Evolutionary conservation across 129 eudicot species (phyloP).

Genomic region (Dittrichia graveolens): DNA sequence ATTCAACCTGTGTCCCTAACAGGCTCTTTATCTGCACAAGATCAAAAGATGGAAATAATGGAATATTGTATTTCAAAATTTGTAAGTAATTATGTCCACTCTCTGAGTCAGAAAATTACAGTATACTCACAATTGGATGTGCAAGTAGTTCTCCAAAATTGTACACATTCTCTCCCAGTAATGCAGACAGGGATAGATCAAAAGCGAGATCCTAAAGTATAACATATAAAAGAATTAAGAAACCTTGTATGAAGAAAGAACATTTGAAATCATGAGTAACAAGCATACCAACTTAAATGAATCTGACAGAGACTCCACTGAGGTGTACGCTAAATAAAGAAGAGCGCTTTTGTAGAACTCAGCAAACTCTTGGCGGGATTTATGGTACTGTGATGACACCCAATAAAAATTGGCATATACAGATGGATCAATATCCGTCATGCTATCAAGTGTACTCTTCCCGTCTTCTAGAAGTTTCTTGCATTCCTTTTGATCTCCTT

Average conservation of each 20-base stretch:
- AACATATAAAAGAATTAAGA: background rate
- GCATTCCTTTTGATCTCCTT: slow-evolving; percentile 82
- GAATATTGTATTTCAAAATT: background rate
- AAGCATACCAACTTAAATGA: slow-evolving; percentile 68
- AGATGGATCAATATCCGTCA: slow-evolving; percentile 92
- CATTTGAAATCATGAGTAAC: background rate
- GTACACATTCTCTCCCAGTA: slow-evolving; percentile 85
- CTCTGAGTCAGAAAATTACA: background rate
- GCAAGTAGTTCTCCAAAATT: slow-evolving; percentile 90
- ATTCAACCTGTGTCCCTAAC: slow-evolving; percentile 76
- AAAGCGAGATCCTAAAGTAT: slow-evolving; percentile 72
- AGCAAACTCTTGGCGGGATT: slow-evolving; percentile 79
- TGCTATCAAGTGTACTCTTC: slow-evolving; percentile 81
- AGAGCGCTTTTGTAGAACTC: slow-evolving; percentile 88
- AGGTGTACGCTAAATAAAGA: slow-evolving; percentile 78
- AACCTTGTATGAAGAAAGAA: background rate
- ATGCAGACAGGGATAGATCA: slow-evolving; percentile 78
- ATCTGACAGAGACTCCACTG: slow-evolving; percentile 80
- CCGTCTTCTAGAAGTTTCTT: slow-evolving; percentile 79
- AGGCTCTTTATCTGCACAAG: slow-evolving; percentile 58
- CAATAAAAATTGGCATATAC: slow-evolving; percentile 88
- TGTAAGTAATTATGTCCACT: background rate
- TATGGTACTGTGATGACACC: slow-evolving; percentile 89
- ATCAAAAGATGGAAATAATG: slow-evolving; percentile 6
- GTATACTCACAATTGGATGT: slow-evolving; percentile 78